Evolutionary conservation across 176 grass and related monocot genomes (phyloP).

Genomic region (Oryza meridionalis): DNA sequence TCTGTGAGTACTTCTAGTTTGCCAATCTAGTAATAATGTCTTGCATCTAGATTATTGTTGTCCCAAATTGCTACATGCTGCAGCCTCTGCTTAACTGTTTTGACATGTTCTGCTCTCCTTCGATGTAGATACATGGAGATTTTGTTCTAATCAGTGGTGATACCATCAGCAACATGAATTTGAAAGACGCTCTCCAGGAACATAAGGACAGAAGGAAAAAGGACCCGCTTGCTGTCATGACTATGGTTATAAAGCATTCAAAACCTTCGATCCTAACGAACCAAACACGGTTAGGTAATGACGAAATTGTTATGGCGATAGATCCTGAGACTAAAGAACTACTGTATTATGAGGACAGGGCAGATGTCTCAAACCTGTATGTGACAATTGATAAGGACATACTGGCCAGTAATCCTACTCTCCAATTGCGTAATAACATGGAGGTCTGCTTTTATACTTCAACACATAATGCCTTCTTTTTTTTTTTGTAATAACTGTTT

Average conservation of each 20-base stretch:
- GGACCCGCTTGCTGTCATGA: conserved; percentile 91
- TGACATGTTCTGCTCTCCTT: conserved; percentile 12
- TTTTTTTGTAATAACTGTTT: neutral
- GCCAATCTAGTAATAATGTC: neutral
- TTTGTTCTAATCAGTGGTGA: conserved; percentile 96
- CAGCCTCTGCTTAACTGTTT: conserved; percentile 14
- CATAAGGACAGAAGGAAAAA: conserved; percentile 94
- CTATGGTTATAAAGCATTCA: conserved; percentile 87
- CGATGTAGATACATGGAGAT: conserved; percentile 82
- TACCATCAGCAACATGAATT: conserved; percentile 92
- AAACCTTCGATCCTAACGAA: conserved; percentile 71
- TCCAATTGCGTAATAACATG: conserved; percentile 80
- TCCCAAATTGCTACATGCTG: neutral
- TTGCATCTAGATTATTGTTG: neutral
- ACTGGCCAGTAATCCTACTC: conserved; percentile 68
- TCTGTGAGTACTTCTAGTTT: neutral
- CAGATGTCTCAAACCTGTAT: conserved; percentile 47
- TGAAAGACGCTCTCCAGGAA: conserved; percentile 73
- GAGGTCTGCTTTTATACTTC: conserved; percentile 64
- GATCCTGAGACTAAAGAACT: conserved; percentile 88
- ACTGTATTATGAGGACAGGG: conserved; percentile 82
- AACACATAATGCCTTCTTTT: neutral
- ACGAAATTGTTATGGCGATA: conserved; percentile 81
- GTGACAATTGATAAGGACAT: conserved; percentile 86
- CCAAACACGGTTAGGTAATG: conserved; percentile 82